Percentiles rank a stretch among this genome's conserved stretches.
These are phyloP conservation scores for Diaporthe destruens DNA, from an alignment of 2,329 filamentous ascomycete species.

Conservation along the genomic window DNA sequence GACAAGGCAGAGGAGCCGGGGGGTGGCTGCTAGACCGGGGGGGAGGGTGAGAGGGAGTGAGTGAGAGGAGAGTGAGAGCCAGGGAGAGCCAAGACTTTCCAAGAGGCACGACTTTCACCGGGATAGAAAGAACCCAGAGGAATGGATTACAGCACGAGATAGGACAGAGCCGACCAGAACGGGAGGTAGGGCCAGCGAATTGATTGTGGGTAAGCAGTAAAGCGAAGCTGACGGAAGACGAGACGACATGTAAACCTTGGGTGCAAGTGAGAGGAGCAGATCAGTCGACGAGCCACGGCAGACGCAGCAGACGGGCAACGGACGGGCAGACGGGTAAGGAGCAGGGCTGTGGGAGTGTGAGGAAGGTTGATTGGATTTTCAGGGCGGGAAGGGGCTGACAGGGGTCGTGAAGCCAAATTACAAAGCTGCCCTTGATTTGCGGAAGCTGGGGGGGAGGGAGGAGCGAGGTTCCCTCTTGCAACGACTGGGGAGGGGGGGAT, in stretches of 20 bases:
- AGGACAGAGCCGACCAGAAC: conserved; percentile 17
- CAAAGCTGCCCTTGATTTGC: conserved; percentile 35
- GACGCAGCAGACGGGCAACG: conserved; percentile 27
- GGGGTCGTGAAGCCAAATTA: conserved; percentile 35
- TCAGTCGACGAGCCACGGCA: conserved; percentile 33
- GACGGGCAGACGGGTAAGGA: conserved; percentile 12
- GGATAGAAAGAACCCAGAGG: conserved; percentile 28
- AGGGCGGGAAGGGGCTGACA: conserved; percentile 36
- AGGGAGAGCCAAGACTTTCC: conserved; percentile 21
- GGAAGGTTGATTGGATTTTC: conserved; percentile 39
- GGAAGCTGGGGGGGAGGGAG: conserved; percentile 16
- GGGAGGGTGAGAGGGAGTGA: conserved; percentile 8
- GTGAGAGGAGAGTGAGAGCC: conserved; percentile 11
- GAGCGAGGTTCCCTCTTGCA: conserved; percentile 28
- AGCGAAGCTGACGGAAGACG: conserved; percentile 29
- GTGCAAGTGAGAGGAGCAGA: conserved; percentile 21
- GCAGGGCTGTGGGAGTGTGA: conserved; percentile 43
- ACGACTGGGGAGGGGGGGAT: conserved; percentile 8
- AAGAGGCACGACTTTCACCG: conserved; percentile 14
- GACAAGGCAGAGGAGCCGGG: neutral
- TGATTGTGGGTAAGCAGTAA: conserved; percentile 24
- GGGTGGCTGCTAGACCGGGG: neutral
- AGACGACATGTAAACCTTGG: conserved; percentile 29
- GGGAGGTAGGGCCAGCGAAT: conserved; percentile 5
- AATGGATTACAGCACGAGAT: conserved; percentile 21